phyloP scores from a whole-genome alignment of 2,329 filamentous ascomycete species.

The Colletotrichum tofieldiae region DNA sequence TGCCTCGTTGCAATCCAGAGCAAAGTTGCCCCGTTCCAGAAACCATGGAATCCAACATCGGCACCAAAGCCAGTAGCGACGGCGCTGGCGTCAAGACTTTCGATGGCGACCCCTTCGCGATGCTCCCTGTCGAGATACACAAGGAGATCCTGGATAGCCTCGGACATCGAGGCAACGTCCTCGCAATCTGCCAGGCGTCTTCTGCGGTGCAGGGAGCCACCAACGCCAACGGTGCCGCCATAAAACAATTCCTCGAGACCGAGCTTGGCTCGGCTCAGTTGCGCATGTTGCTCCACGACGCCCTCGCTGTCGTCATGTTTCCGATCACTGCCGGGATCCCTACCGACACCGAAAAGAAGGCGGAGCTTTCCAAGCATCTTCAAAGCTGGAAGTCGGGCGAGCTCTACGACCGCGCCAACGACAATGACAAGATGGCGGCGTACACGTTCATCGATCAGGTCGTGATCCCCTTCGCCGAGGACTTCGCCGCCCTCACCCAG shows the following conservation, averaged over 20 bases:
- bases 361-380: neutral
- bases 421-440: neutral
- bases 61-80: neutral
- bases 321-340: neutral
- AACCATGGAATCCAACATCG: neutral
- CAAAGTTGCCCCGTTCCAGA: neutral
- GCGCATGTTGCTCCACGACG: neutral
- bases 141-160: neutral
- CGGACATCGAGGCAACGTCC: neutral
- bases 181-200: neutral
- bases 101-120: neutral
- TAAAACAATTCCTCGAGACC: neutral
- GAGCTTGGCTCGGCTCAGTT: neutral
- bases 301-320: neutral
- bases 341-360: neutral
- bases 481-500: constrained; percentile 1
- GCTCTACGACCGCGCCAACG: neutral
- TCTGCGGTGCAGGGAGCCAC: neutral
- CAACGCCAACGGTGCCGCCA: neutral
- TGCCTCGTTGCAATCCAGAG: no score
- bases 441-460: neutral
- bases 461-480: constrained; percentile 12
- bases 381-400: neutral
- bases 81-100: neutral
- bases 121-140: neutral